Evolutionary conservation across 2,329 filamentous ascomycete genomes (phyloP), one percentile per base, ranked within the genome.

Genomic region (Fusarium sp.): DNA sequence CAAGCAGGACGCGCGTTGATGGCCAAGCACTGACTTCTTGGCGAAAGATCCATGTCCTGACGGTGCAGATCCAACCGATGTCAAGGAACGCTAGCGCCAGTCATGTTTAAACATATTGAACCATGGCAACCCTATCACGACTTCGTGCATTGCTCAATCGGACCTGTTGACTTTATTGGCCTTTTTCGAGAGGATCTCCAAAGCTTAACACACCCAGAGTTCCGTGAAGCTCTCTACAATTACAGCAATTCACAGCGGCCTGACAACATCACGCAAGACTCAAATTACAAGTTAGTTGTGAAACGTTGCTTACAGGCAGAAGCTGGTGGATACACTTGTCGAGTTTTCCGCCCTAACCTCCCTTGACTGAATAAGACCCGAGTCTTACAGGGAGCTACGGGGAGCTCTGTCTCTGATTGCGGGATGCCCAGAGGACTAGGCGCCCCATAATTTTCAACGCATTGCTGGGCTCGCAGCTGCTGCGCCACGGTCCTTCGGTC

Each of bases 1-100:
- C 76, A 78, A 78, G 77, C 78, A 69, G 76, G 72, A 75, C 76
- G 75, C 77, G 77, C 74, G 74, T 78, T 78, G 77, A 78, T 54
- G 74, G 77, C 74, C 74, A 73, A 76, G 74, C 74, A 72, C 71
- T 76, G 75, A 77, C 54, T 72, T 71, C 76, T 78, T 78, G 76
- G 75, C 76, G 64, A 62, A 62, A 65, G 75, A 78, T 74, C 74
- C 75, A 77, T 78, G 76, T 72, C 71, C 69, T 69, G 75, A 61
- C 75, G 67, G 71, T 77, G 74, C 77, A 78, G 75, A 78, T 78
- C 76, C 71, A 78, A 65, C 73, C 76, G 75, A 72, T 72, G 69
- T 70, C 68, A 63, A 72, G 71, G 53, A 61, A 70, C 70, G 68
- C 71, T 78, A 78, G 77, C 64, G 74, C 68, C 72, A 73, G 65